These are phyloP conservation scores for Pseudocercospora fuligena DNA, from an alignment of 2,329 filamentous ascomycete genomes.

Conservation along the genomic window DNA sequence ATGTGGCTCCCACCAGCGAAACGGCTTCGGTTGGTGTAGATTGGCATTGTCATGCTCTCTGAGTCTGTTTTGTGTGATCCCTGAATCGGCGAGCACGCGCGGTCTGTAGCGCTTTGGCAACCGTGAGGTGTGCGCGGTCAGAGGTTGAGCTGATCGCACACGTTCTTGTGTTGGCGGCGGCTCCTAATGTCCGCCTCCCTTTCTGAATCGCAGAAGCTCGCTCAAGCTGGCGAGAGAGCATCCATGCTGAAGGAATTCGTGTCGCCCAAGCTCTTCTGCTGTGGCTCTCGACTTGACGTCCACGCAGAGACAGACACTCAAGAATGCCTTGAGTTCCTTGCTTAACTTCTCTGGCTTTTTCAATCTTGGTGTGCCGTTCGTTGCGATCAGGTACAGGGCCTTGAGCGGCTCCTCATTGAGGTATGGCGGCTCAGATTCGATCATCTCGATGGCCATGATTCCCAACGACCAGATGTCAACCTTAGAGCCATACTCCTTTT, in stretches of 20 bases:
- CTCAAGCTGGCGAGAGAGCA: constrained; percentile 82
- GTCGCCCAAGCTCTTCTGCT: constrained; percentile 82
- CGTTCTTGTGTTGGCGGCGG: not conserved
- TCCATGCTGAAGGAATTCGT: constrained; percentile 93
- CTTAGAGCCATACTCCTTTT: constrained; percentile 98
- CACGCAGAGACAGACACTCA: constrained; percentile 94
- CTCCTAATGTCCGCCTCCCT: constrained; percentile 63
- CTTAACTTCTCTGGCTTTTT: constrained; percentile 99
- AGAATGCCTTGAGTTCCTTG: constrained; percentile 96
- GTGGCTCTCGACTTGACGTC: constrained; percentile 94
- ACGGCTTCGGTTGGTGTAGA: not conserved
- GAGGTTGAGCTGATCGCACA: not conserved
- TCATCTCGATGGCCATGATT: constrained; percentile 99
- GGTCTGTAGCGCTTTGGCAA: not conserved
- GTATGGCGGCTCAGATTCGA: constrained; percentile 96
- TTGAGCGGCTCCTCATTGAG: constrained; percentile 97
- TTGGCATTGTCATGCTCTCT: not conserved
- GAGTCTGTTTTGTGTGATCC: not conserved
- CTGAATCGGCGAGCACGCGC: constrained; percentile 1
- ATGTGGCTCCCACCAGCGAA: constrained; percentile 1
- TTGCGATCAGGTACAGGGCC: constrained; percentile 95
- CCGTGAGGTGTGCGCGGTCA: constrained; percentile 8
- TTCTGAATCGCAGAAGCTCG: constrained; percentile 81
- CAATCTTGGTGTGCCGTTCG: constrained; percentile 91
- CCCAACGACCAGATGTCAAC: constrained; percentile 98